Percentiles rank a stretch among this genome's conserved stretches.
Evolutionary conservation across 2,329 filamentous ascomycete genomes (phyloP).

Genomic region (Tricladium varicosporioides): DNA sequence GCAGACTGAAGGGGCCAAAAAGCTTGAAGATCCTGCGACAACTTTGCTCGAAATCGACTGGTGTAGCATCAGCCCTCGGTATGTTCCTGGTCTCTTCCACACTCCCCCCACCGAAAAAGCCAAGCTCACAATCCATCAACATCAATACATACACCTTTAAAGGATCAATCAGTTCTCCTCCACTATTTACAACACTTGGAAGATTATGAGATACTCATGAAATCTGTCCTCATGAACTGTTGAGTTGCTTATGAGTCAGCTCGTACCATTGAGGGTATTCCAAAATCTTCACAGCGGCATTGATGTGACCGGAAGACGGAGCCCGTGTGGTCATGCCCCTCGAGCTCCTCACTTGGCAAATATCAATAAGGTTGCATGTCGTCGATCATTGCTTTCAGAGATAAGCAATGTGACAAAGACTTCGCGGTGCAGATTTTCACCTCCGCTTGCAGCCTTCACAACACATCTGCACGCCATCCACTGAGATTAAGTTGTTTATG

Average conservation of each 20-base stretch:
- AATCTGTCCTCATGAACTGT: background rate
- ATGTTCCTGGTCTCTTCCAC: background rate
- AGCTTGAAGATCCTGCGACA: no score
- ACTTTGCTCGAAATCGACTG: background rate
- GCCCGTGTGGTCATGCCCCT: background rate
- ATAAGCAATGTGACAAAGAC: background rate
- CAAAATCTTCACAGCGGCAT: background rate
- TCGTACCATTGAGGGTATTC: no score
- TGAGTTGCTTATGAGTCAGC: background rate
- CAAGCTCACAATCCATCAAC: background rate
- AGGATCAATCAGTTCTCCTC: background rate
- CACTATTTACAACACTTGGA: background rate
- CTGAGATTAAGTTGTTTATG: background rate
- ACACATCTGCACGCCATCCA: background rate
- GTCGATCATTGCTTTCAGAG: slow-evolving; percentile 2
- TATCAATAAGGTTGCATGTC: slow-evolving; percentile 3
- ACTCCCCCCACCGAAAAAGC: background rate
- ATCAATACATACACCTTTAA: background rate
- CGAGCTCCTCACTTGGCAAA: background rate
- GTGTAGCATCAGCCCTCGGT: background rate
- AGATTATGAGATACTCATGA: background rate
- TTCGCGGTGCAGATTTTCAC: background rate
- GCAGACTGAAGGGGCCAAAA: no score
- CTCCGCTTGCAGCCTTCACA: background rate
- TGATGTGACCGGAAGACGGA: background rate